These are phyloP conservation scores for Stellera chamaejasme DNA, from an alignment of 345 rosid genomes.

Conservation along the genomic window DNA sequence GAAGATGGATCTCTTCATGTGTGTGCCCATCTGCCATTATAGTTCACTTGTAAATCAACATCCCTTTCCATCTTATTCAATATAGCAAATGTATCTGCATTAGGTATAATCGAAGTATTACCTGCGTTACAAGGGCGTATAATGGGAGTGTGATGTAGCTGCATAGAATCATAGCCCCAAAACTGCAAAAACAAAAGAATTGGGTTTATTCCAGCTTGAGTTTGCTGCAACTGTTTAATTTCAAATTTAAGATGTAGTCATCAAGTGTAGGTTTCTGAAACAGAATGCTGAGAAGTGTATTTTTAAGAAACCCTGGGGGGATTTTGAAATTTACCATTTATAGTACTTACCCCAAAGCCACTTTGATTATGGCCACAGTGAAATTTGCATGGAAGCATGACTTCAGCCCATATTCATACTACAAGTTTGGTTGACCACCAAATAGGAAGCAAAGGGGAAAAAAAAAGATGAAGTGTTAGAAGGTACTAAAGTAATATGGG, in stretches of 20 bases:
- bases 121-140: conserved; percentile 94
- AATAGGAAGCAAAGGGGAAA: background rate
- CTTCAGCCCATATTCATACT: conserved; percentile 61
- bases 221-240: no score
- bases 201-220: no score
- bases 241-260: no score
- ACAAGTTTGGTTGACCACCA: conserved; percentile 10
- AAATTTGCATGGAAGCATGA: conserved; percentile 75
- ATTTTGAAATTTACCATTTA: no score
- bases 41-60: background rate
- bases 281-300: no score
- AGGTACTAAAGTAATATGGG: background rate
- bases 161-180: conserved; percentile 51
- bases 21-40: conserved; percentile 68
- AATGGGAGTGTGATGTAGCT: conserved; percentile 94
- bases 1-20: conserved; percentile 82
- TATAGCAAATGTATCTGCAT: background rate
- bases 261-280: no score
- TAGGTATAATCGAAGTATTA: conserved; percentile 11
- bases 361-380: conserved; percentile 45
- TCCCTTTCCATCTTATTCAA: background rate
- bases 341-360: conserved; percentile 58
- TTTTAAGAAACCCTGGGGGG: no score
- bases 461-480: conserved; percentile 1
- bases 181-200: conserved; percentile 30